Conservation (phyloP, 148 eudicot species). For the Chenopodium formosanum region DNA sequence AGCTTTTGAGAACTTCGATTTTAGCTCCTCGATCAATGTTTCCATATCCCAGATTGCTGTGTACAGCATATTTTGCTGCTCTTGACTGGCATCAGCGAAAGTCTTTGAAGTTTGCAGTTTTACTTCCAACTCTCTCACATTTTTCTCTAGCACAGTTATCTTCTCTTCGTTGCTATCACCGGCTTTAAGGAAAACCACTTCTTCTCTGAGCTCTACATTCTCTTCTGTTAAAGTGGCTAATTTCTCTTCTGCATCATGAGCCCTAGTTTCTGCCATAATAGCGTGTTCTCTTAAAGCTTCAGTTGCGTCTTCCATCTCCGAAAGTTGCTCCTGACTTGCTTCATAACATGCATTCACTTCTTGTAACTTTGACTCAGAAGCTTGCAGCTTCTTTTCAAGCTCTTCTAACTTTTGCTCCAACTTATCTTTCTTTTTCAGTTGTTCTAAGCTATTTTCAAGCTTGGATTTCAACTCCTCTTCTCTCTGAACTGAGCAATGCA, state of each 20-base stretch:
- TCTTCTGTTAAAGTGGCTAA: conserved; percentile 57
- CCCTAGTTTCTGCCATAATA: conserved; percentile 53
- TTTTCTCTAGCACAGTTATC: conserved; percentile 70
- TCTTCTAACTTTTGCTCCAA: conserved; percentile 45
- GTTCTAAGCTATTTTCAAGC: conserved; percentile 31
- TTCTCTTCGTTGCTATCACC: conserved; percentile 58
- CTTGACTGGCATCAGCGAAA: conserved; percentile 76
- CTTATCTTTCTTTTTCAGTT: conserved; percentile 26
- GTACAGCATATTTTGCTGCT: conserved; percentile 89
- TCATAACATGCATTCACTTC: conserved; percentile 42
- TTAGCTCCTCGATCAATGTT: conserved; percentile 85
- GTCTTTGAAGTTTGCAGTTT: conserved; percentile 61
- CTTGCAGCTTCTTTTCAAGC: conserved; percentile 49
- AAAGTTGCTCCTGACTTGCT: conserved; percentile 46
- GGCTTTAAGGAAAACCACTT: conserved; percentile 65
- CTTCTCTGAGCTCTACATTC: conserved; percentile 73
- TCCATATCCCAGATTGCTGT: conserved; percentile 99
- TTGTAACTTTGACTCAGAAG: conserved; percentile 39
- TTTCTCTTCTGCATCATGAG: conserved; percentile 64
- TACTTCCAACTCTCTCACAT: conserved; percentile 60
- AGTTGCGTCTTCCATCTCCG: conserved; percentile 42
- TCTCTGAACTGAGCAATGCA: conserved; percentile 47
- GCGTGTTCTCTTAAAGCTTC: conserved; percentile 53
- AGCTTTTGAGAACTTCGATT: conserved; percentile 65
- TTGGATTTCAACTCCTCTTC: conserved; percentile 54